A percentile compares a stretch with the other conserved stretches of the same genome.
Evolutionary conservation across 768 basidiomycete species (phyloP).

Genomic region (Boletus sp.): DNA sequence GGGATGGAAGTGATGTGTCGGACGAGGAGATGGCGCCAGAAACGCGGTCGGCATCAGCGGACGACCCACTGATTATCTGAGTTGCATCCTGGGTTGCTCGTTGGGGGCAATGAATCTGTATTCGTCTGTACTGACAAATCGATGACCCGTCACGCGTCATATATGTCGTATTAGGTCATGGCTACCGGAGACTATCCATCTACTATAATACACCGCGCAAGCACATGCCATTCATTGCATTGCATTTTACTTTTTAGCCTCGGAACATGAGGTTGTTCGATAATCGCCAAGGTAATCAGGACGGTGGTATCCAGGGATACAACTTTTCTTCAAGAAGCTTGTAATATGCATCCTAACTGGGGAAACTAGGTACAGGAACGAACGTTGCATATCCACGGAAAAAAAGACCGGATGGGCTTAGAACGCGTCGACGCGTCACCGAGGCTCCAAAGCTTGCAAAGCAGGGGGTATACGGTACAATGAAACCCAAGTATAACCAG

Average conservation of each 20-base stretch:
- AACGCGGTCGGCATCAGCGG: neutral
- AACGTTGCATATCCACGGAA: neutral
- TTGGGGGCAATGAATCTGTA: neutral
- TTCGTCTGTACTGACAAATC: neutral
- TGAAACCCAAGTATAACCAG: neutral
- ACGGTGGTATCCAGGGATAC: conserved; percentile 14
- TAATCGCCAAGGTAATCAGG: neutral
- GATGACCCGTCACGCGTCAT: neutral
- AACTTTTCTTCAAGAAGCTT: neutral
- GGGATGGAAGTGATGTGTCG: neutral
- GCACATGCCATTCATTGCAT: too few species aligned
- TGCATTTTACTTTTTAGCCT: too few species aligned
- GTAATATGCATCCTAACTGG: neutral
- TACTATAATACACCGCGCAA: too few species aligned
- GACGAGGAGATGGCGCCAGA: neutral
- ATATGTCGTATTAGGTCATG: neutral
- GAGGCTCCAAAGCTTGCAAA: neutral
- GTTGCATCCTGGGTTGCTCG: neutral
- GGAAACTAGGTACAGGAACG: conserved; percentile 5
- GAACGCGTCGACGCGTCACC: conserved; percentile 10
- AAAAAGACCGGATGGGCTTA: conserved; percentile 6
- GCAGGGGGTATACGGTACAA: neutral
- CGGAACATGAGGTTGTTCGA: neutral
- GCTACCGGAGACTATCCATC: neutral
- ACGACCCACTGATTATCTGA: conserved; percentile 9